Evolutionary conservation across 345 rosid genomes (phyloP).

Genomic region (Gossypium rotundifolium): DNA sequence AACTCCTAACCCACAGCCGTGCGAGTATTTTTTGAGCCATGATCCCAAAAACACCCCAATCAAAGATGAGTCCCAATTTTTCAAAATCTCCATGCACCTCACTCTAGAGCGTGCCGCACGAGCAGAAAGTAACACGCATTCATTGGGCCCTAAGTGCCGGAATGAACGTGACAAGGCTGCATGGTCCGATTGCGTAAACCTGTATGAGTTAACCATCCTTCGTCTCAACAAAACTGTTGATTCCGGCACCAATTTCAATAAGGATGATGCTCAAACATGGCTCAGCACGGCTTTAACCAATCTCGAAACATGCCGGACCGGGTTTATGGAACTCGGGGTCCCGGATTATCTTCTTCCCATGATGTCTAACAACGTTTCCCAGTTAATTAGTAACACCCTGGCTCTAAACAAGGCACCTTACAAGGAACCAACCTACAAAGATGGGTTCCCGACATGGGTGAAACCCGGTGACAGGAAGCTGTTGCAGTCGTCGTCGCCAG

Average conservation of each 20-base stretch:
- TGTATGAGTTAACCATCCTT: constrained; percentile 40
- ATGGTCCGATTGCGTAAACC: constrained; percentile 58
- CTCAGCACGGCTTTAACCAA: constrained; percentile 88
- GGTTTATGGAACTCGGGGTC: constrained; percentile 70
- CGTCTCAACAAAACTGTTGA: constrained; percentile 54
- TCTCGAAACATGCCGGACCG: constrained; percentile 66
- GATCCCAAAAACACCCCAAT: constrained; percentile 23
- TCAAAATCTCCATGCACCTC: constrained; percentile 35
- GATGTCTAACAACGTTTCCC: constrained; percentile 73
- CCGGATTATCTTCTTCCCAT: constrained; percentile 45
- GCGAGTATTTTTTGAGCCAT: constrained; percentile 47
- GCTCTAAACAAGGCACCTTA: constrained; percentile 59
- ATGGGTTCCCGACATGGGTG: constrained; percentile 77
- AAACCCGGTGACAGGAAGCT: constrained; percentile 68
- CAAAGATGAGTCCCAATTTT: constrained; percentile 36
- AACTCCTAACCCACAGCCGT: constrained; percentile 65
- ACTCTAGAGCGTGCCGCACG: constrained; percentile 50
- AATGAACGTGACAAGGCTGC: constrained; percentile 54
- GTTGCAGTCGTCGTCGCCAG: constrained; percentile 46
- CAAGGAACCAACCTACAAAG: constrained; percentile 32
- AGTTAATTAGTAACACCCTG: constrained; percentile 57
- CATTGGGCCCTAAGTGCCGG: constrained; percentile 50
- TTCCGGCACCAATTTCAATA: constrained; percentile 40
- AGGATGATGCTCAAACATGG: constrained; percentile 77
- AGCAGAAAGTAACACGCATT: constrained; percentile 34